Evolutionary conservation across 257 asterid genomes (phyloP).

Genomic region (Nicotiana sylvestris): DNA sequence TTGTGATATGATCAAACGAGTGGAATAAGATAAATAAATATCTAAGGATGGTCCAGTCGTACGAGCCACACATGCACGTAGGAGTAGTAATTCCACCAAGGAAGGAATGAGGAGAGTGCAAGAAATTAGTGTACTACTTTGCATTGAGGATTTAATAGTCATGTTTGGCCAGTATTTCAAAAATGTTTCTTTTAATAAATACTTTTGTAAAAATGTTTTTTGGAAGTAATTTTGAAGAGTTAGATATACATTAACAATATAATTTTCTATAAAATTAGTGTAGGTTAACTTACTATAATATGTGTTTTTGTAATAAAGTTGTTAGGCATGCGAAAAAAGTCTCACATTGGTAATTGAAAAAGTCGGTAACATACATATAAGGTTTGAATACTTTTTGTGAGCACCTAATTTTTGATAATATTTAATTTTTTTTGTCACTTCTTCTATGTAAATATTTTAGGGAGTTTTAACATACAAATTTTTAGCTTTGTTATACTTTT

Average conservation of each 20-base stretch:
- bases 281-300: background rate
- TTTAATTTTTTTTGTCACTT: too few relatives aligned
- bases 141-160: background rate
- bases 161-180: background rate
- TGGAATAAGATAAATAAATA: background rate
- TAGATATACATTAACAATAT: too few relatives aligned
- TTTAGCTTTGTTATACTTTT: too few relatives aligned
- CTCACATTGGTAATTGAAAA: fast-evolving
- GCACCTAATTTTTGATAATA: too few relatives aligned
- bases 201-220: background rate
- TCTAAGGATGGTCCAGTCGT: background rate
- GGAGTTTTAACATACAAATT: too few relatives aligned
- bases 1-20: background rate
- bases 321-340: fast-evolving
- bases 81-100: background rate
- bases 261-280: background rate
- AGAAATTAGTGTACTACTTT: background rate
- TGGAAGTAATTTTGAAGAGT: too few relatives aligned
- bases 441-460: too few relatives aligned
- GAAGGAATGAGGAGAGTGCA: background rate
- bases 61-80: background rate
- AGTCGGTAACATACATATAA: too few relatives aligned
- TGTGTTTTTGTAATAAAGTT: too few relatives aligned
- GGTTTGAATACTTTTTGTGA: too few relatives aligned
- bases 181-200: too few relatives aligned